A percentile compares a stretch with the other conserved stretches of the same genome.
Evolutionary conservation across 148 eudicot species (phyloP).

Genomic region (Silene conica): DNA sequence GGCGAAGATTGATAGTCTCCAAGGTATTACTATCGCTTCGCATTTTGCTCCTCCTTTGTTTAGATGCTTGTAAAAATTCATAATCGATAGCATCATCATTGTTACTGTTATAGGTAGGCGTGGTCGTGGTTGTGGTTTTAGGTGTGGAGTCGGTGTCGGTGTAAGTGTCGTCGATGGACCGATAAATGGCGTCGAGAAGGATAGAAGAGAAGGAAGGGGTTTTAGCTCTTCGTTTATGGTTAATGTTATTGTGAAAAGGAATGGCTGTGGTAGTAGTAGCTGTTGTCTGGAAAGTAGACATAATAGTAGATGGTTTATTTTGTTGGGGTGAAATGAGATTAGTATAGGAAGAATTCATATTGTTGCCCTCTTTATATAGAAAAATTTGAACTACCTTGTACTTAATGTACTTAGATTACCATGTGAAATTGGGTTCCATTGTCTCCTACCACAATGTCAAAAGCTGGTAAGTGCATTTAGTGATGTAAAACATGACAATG

Average conservation of each 20-base stretch:
- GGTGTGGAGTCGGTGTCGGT: slow-evolving; percentile 8
- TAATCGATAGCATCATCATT: background rate
- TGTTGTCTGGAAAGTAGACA: slow-evolving; percentile 17
- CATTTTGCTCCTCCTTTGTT: slow-evolving; percentile 22
- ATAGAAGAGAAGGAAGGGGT: slow-evolving; percentile 66
- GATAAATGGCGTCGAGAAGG: slow-evolving; percentile 66
- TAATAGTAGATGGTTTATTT: background rate
- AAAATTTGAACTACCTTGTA: background rate
- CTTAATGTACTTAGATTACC: background rate
- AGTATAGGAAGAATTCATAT: background rate
- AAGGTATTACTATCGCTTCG: slow-evolving; percentile 22
- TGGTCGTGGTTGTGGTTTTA: background rate
- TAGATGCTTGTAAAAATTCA: background rate
- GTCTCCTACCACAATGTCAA: background rate
- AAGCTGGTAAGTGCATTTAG: background rate
- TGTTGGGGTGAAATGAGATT: background rate
- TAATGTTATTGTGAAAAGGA: slow-evolving; percentile 5
- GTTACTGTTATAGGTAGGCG: too few relatives aligned
- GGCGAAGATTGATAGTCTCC: slow-evolving; percentile 45
- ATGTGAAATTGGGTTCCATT: background rate
- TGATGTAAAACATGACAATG: background rate
- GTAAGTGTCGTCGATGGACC: slow-evolving; percentile 43
- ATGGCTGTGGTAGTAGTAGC: background rate
- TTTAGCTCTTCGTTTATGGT: slow-evolving; percentile 28
- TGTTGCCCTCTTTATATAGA: background rate